These are phyloP conservation scores for Aureobasidium sp. DNA, from an alignment of 2,329 filamentous ascomycete genomes.

Conservation along the genomic window DNA sequence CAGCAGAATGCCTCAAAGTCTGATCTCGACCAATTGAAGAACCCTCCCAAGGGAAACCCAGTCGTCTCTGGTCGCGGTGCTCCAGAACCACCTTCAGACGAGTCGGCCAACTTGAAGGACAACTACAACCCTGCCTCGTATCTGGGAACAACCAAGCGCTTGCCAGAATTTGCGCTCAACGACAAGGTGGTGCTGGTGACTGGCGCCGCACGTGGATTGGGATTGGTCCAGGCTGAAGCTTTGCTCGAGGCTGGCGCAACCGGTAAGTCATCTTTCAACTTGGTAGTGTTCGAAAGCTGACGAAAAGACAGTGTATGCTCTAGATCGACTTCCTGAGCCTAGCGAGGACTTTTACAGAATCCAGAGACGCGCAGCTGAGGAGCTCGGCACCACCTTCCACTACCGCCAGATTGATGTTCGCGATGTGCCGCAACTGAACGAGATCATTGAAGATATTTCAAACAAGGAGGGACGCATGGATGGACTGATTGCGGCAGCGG, in stretches of 20 bases:
- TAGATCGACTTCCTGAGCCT: constrained; percentile 53
- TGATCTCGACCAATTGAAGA: constrained; percentile 15
- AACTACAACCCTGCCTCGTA: constrained; percentile 24
- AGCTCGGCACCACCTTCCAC: constrained; percentile 55
- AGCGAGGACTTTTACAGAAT: constrained; percentile 56
- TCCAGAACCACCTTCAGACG: constrained; percentile 24
- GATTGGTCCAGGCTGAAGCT: constrained; percentile 64
- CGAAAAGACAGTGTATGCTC: constrained; percentile 48
- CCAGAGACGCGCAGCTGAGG: constrained; percentile 51
- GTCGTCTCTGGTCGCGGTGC: constrained; percentile 22
- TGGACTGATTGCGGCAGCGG: constrained; percentile 65
- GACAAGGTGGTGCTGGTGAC: constrained; percentile 64
- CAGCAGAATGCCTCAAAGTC: background rate
- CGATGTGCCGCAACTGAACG: constrained; percentile 58
- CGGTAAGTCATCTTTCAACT: constrained; percentile 32
- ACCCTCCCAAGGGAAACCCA: constrained; percentile 25
- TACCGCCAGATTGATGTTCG: constrained; percentile 78
- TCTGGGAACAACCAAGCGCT: constrained; percentile 30
- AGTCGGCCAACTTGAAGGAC: constrained; percentile 23
- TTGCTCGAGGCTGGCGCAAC: constrained; percentile 66
- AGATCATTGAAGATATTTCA: constrained; percentile 59
- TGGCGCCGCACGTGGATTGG: constrained; percentile 62
- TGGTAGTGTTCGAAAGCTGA: background rate
- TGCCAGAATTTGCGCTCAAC: constrained; percentile 68
- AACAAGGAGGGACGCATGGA: constrained; percentile 63